These are phyloP conservation scores for Plasmopara viticola DNA, from an alignment of 352 stramenopile genomes.

Conservation along the genomic window DNA sequence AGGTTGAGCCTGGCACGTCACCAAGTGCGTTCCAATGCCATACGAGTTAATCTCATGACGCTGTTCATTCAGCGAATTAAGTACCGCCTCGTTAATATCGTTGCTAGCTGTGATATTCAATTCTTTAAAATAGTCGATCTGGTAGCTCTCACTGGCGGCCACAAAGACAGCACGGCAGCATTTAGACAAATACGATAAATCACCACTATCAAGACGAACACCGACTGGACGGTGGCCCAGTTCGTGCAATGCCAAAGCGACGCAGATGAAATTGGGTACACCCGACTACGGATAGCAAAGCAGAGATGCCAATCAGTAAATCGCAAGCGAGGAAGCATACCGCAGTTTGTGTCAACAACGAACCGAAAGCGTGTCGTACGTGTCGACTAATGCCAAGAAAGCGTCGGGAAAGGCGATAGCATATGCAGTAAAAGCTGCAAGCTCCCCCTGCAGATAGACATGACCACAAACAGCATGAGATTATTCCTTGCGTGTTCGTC, in stretches of 20 bases:
- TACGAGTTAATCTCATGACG: slow-evolving; percentile 94
- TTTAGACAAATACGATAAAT: slow-evolving; percentile 95
- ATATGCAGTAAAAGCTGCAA: slow-evolving; percentile 98
- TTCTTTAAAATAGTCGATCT: slow-evolving; percentile 72
- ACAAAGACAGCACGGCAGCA: slow-evolving; percentile 69
- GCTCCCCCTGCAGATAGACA: slow-evolving; percentile 78
- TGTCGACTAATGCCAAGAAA: slow-evolving; percentile 98
- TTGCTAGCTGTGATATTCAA: slow-evolving; percentile 96
- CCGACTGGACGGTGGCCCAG: slow-evolving; percentile 88
- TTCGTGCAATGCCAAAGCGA: slow-evolving; percentile 92
- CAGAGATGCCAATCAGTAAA: slow-evolving; percentile 4
- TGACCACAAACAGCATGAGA: slow-evolving; percentile 1
- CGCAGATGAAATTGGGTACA: slow-evolving; percentile 95
- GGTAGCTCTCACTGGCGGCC: slow-evolving; percentile 41
- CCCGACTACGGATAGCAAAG: slow-evolving; percentile 63
- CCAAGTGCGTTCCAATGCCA: slow-evolving; percentile 92
- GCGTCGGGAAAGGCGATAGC: slow-evolving; percentile 93
- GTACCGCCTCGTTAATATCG: slow-evolving; percentile 98
- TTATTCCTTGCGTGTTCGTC: neutral
- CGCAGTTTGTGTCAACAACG: slow-evolving; percentile 5
- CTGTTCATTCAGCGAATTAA: slow-evolving; percentile 92
- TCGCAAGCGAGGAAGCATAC: neutral
- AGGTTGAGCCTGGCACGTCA: slow-evolving; percentile 98
- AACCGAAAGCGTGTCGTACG: slow-evolving; percentile 95
- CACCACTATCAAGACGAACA: slow-evolving; percentile 96